Evolutionary conservation across 2,329 filamentous ascomycete genomes (phyloP).

Genomic region (Claviceps purpurea): DNA sequence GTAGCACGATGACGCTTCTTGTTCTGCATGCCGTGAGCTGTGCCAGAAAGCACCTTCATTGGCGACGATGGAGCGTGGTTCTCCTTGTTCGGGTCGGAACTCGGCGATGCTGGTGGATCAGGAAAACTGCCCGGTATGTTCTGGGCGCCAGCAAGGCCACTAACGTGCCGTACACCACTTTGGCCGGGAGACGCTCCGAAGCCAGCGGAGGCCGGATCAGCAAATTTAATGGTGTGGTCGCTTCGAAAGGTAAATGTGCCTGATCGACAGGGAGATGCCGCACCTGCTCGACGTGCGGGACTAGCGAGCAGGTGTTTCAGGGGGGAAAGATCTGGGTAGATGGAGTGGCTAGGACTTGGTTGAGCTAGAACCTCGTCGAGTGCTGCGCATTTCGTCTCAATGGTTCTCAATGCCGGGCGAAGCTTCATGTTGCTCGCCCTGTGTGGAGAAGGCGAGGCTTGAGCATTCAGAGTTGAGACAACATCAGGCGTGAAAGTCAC

Average conservation of each 20-base stretch:
- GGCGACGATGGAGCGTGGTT: conserved; percentile 30
- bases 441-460: conserved; percentile 43
- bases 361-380: conserved; percentile 16
- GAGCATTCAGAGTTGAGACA: conserved; percentile 31
- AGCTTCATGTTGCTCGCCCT: conserved; percentile 35
- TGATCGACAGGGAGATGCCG: conserved; percentile 28
- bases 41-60: conserved; percentile 26
- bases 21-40: conserved; percentile 49
- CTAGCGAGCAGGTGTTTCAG: conserved; percentile 20
- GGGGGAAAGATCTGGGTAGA: conserved; percentile 41
- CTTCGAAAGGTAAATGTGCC: conserved; percentile 53
- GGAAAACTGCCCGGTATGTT: conserved; percentile 46
- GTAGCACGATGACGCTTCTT: conserved; percentile 51
- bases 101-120: conserved; percentile 13
- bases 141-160: conserved; percentile 32
- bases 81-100: conserved; percentile 37
- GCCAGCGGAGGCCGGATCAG: conserved; percentile 29
- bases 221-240: conserved; percentile 50
- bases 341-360: conserved; percentile 21
- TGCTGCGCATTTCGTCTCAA: conserved; percentile 17
- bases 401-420: conserved; percentile 16
- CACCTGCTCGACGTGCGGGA: conserved; percentile 13
- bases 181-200: conserved; percentile 48
- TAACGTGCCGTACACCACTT: conserved; percentile 46
- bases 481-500: conserved; percentile 70